Percentiles rank a stretch among this genome's conserved stretches.
Conservation (phyloP, 2,329 filamentous ascomycete genomes). For the Phaeosphaeriaceae sp. region DNA sequence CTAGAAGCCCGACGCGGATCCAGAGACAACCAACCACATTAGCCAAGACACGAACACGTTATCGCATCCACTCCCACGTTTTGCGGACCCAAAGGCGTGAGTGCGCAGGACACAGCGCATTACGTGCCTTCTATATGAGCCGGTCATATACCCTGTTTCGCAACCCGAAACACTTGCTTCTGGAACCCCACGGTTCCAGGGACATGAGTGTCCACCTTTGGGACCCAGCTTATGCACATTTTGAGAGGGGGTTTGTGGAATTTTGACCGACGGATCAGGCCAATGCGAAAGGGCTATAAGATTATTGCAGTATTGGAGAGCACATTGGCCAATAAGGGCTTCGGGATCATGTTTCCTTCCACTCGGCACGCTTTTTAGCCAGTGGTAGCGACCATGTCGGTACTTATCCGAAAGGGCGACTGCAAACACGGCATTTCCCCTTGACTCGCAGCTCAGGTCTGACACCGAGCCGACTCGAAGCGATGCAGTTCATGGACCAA, state of each 20-base stretch:
- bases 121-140: conserved; percentile 4
- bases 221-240: conserved; percentile 16
- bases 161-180: conserved; percentile 12
- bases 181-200: conserved; percentile 5
- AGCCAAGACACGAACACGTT: neutral
- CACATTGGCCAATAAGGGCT: neutral
- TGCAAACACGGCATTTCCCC: neutral
- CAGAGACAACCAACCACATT: neutral
- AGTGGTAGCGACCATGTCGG: neutral
- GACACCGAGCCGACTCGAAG: neutral
- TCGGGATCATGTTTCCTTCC: neutral
- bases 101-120: conserved; percentile 3
- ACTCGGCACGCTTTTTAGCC: neutral
- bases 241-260: neutral
- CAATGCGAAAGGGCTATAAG: conserved; percentile 7
- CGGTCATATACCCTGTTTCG: conserved; percentile 15
- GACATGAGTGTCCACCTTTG: neutral
- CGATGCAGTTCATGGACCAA: neutral
- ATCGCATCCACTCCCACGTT: conserved; percentile 2
- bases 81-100: neutral
- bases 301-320: neutral
- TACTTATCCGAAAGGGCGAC: neutral
- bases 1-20: neutral
- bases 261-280: conserved; percentile 1
- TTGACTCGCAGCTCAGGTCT: neutral